These are phyloP conservation scores for Speleostelium caveatum DNA, from an alignment of 78 protist species.

Conservation along the genomic window DNA sequence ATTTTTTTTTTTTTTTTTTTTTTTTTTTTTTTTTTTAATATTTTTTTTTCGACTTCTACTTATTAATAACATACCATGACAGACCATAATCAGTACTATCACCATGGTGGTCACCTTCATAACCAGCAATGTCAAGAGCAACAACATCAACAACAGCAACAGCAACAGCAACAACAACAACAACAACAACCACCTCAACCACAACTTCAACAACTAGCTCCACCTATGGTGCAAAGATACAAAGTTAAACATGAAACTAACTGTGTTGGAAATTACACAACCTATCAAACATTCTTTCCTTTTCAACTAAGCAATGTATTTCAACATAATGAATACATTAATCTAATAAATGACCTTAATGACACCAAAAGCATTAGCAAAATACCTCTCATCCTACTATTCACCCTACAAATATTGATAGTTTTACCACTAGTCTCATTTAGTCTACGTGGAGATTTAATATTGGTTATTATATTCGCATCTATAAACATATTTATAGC, in stretches of 20 bases:
- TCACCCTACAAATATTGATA: not conserved
- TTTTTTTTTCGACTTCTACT: no score
- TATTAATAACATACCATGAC: no score
- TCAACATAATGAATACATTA: not conserved
- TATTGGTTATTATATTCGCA: no score
- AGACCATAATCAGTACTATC: no score
- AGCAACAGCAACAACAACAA: not conserved
- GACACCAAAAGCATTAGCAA: not conserved
- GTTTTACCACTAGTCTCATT: not conserved
- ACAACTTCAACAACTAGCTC: not conserved
- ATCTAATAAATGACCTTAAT: not conserved
- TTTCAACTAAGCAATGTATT: not conserved
- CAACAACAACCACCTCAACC: not conserved
- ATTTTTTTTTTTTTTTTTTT: no score
- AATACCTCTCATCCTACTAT: not conserved
- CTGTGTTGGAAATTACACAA: conserved; percentile 7
- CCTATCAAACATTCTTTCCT: not conserved
- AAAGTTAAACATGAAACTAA: not conserved
- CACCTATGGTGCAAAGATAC: no score
- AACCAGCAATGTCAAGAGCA: not conserved
- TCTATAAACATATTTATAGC: no score
- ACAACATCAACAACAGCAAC: not conserved
- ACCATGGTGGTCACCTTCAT: no score
- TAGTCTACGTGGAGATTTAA: not conserved
- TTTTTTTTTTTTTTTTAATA: no score